Evolutionary conservation across 495 filamentous ascomycete species (phyloP).

Genomic region (Talaromyces adpressus): DNA sequence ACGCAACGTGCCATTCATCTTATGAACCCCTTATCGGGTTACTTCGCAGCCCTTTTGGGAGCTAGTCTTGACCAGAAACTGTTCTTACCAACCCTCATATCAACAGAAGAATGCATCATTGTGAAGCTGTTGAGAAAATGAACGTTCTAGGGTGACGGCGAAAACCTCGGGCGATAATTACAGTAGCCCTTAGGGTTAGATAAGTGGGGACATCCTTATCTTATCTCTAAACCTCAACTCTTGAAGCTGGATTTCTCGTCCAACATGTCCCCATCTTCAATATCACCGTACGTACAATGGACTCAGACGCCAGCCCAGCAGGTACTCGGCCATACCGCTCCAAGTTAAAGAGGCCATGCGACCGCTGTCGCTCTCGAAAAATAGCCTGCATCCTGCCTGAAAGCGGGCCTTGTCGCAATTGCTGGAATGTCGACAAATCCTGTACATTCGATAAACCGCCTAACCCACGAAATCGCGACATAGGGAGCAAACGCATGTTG

Average conservation of each 20-base stretch:
- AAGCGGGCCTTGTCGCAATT: slow-evolving; percentile 3
- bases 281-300: background rate
- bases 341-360: slow-evolving; percentile 31
- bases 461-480: background rate
- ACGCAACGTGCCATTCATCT: no score
- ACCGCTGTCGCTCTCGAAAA: slow-evolving; percentile 30
- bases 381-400: slow-evolving; percentile 18
- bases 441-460: slow-evolving; percentile 2
- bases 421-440: slow-evolving; percentile 1
- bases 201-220: background rate
- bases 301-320: background rate
- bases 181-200: background rate
- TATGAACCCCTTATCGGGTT: no score
- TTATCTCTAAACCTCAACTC: background rate
- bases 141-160: background rate
- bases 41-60: no score
- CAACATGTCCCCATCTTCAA: background rate
- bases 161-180: background rate
- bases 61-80: no score
- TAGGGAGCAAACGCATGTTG: background rate
- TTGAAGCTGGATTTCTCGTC: background rate
- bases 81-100: no score
- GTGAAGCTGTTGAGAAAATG: background rate
- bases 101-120: background rate
- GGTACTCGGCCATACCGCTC: slow-evolving; percentile 28